Base-by-base conservation (phyloP, 75 land plant species). In the Isoetes taiwanensis region DNA sequence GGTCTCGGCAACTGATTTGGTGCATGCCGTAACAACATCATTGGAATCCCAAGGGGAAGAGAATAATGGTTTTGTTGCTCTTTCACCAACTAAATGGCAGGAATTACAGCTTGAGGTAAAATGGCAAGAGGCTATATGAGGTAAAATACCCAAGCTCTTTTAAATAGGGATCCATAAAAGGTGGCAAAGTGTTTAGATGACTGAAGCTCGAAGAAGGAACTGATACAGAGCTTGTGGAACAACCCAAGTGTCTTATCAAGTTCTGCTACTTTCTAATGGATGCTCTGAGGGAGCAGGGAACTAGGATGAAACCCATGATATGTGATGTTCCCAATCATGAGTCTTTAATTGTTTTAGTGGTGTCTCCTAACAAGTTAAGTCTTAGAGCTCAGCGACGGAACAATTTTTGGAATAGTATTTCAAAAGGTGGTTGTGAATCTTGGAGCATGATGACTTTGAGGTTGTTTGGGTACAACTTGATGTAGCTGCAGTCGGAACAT, bases 191-290 rank as follows among this genome's bases (percentile, higher is more conserved):
- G 50, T 46, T 46, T n/a, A 46, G 50, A 23, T 46, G 50, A 23
- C 16, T 46, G 8, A 46, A 46, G 50, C 50, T 46, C 6, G 50
- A 46, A 23, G 50, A 46, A 6, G 50, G 50, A 6, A 16, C 16
- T n/a, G 50, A 46, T n/a, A 4, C 25, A 23, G 50, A 46, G 50
- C 50, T 46, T 46, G 25, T 46, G 6, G 50, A 6, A 6, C 50
- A n/a, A 3, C 50, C 50, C n/a, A 46, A 19, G 50, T 5, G 25
- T 46, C 50, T 46, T 8, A 46, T 23, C 6, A 46, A 46, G 50
- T n/a, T 46, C 19, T 46, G 50, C 50, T 46, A 46, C 50, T 46
- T 46, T n/a, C 12, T 46, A 6, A 46, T 46, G 50, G 50, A 46
- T n/a, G 50, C 50, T 8, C 19, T 46, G 12, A 5, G 50, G 16